Conservation (phyloP, 441 rosid genomes). For the Brassica balearica region DNA sequence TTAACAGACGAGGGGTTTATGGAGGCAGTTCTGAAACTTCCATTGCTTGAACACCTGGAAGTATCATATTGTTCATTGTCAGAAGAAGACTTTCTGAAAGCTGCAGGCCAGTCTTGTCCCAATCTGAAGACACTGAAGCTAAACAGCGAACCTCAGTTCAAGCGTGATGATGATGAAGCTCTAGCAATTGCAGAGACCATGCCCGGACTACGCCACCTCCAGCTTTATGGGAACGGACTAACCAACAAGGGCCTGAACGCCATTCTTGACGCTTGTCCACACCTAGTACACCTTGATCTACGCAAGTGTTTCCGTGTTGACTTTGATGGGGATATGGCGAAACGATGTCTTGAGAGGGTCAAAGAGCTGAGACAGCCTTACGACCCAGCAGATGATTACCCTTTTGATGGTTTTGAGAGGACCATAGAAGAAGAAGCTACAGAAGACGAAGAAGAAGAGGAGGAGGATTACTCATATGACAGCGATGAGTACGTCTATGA, state of each 20-base stretch:
- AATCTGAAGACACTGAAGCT: conserved; percentile 1
- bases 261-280: not conserved
- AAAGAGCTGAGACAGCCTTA: not conserved
- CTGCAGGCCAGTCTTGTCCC: conserved; percentile 13
- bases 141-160: not conserved
- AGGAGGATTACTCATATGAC: not conserved
- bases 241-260: not conserved
- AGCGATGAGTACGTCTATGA: conserved; percentile 2
- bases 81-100: not conserved
- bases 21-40: conserved; percentile 8
- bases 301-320: not conserved
- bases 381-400: conserved; percentile 7
- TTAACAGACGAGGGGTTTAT: conserved; percentile 54
- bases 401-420: conserved; percentile 1
- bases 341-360: conserved; percentile 4
- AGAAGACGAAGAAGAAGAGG: not conserved
- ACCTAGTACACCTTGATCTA: not conserved
- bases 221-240: not conserved
- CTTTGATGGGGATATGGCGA: conserved; percentile 1
- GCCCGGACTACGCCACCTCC: not conserved
- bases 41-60: conserved; percentile 1
- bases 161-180: not conserved
- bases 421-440: not conserved
- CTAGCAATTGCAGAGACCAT: conserved; percentile 8
- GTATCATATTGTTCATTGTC: not conserved